phyloP scores from a whole-genome alignment of 495 filamentous ascomycete species.

The Podospora bellae-mahoneyi region DNA sequence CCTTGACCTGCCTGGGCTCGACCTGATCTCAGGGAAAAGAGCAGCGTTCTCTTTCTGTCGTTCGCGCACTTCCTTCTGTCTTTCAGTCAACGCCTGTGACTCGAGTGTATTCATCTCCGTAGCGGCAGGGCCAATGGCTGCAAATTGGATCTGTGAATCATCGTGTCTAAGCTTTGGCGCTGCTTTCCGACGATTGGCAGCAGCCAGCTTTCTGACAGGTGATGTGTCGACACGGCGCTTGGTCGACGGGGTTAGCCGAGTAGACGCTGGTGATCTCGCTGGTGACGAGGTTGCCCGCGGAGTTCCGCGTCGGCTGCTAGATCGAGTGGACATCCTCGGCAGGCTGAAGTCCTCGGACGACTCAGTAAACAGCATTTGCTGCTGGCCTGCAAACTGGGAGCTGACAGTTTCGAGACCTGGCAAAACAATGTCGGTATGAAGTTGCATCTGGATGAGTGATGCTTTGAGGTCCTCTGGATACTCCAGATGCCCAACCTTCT shows the following conservation, averaged over 20 bases:
- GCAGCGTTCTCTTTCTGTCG: constrained; percentile 62
- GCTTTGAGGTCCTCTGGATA: constrained; percentile 45
- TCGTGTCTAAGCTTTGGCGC: constrained; percentile 59
- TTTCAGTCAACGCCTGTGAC: constrained; percentile 68
- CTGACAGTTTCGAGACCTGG: constrained; percentile 39
- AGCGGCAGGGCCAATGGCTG: constrained; percentile 59
- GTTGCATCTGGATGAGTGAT: constrained; percentile 37
- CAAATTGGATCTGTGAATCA: constrained; percentile 75
- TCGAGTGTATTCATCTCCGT: constrained; percentile 41
- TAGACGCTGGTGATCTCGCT: constrained; percentile 28
- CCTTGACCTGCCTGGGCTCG: constrained; percentile 48
- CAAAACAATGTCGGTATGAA: constrained; percentile 40
- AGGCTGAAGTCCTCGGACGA: constrained; percentile 48
- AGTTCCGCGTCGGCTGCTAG: constrained; percentile 23
- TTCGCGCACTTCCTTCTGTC: constrained; percentile 67
- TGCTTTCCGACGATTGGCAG: constrained; percentile 20
- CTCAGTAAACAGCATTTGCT: constrained; percentile 46
- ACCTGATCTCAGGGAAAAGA: constrained; percentile 67
- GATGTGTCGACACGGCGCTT: constrained; percentile 32
- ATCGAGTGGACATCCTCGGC: constrained; percentile 22
- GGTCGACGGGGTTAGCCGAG: constrained; percentile 23
- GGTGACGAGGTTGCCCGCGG: constrained; percentile 27
- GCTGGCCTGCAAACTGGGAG: constrained; percentile 28
- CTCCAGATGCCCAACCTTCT: constrained; percentile 34
- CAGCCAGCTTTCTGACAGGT: constrained; percentile 23